A percentile compares a stretch with the other conserved stretches of the same genome.
These are phyloP conservation scores for Dactylella cylindrospora DNA, from an alignment of 2,329 filamentous ascomycete species.

Conservation along the genomic window DNA sequence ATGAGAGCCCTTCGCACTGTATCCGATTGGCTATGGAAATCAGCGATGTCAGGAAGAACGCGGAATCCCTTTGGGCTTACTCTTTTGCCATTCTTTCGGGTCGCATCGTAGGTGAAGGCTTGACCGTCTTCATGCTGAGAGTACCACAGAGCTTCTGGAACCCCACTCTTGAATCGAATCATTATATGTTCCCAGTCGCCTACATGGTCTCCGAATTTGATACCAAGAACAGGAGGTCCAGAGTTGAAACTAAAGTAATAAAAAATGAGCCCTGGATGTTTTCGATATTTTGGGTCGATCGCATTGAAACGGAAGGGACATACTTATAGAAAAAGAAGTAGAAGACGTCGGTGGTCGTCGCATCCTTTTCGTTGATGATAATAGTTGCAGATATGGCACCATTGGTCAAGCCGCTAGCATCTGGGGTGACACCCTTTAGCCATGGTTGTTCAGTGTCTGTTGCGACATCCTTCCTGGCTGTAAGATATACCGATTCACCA, in stretches of 20 bases:
- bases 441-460: constrained; percentile 53
- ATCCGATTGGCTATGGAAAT: constrained; percentile 58
- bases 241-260: constrained; percentile 98
- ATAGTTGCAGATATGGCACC: constrained; percentile 58
- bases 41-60: constrained; percentile 6
- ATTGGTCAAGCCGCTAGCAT: constrained; percentile 57
- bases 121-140: constrained; percentile 65
- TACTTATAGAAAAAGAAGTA: constrained; percentile 66
- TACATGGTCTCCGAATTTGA: constrained; percentile 68
- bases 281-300: no score
- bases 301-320: constrained; percentile 46
- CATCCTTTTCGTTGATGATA: constrained; percentile 61
- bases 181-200: constrained; percentile 70
- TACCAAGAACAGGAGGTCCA: constrained; percentile 81
- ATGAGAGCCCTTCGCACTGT: constrained; percentile 64
- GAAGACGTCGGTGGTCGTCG: constrained; percentile 56
- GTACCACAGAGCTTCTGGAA: constrained; percentile 63
- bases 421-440: constrained; percentile 60
- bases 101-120: constrained; percentile 62
- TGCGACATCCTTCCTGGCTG: constrained; percentile 56
- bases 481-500: constrained; percentile 57
- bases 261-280: constrained; percentile 59
- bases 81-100: constrained; percentile 57
- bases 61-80: not conserved
- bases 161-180: constrained; percentile 63